phyloP scores from a whole-genome alignment of 2,329 filamentous ascomycete species.

The Fusarium haematococcum region DNA sequence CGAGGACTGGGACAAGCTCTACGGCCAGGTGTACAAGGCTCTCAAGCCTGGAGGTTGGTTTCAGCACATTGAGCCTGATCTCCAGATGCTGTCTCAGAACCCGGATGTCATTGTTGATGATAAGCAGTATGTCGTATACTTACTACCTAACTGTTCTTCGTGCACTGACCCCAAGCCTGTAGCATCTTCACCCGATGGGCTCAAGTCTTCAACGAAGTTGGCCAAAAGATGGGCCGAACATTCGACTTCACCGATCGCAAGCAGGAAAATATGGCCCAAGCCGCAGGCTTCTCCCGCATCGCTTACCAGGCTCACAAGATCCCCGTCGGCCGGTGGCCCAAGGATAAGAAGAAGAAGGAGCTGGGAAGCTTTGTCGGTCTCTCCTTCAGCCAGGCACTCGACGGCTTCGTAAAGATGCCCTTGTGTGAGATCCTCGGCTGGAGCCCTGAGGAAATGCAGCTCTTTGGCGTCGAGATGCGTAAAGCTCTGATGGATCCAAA shows the following conservation, averaged over 20 bases:
- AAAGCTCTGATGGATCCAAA: slow-evolving; percentile 23
- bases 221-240: slow-evolving; percentile 26
- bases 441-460: slow-evolving; percentile 36
- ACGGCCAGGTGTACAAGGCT: slow-evolving; percentile 28
- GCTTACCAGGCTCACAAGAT: slow-evolving; percentile 26
- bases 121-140: slow-evolving; percentile 15
- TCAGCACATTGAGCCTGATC: slow-evolving; percentile 42
- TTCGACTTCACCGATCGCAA: slow-evolving; percentile 37
- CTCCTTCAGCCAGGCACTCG: slow-evolving; percentile 38
- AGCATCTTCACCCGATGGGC: slow-evolving; percentile 39
- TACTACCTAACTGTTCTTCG: fast-evolving
- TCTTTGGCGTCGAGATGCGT: slow-evolving; percentile 40
- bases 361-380: slow-evolving; percentile 36
- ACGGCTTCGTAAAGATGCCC: slow-evolving; percentile 40
- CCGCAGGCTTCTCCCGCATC: slow-evolving; percentile 17
- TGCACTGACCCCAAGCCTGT: background rate
- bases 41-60: slow-evolving; percentile 43
- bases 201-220: slow-evolving; percentile 24
- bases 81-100: slow-evolving; percentile 34
- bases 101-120: slow-evolving; percentile 10
- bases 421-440: slow-evolving; percentile 36
- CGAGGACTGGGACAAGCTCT: slow-evolving; percentile 44
- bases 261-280: slow-evolving; percentile 28
- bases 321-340: slow-evolving; percentile 37
- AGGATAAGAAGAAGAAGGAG: slow-evolving; percentile 38